A percentile compares a stretch with the other conserved stretches of the same genome.
Conservation (phyloP, 2,329 filamentous ascomycete species). For the Davidsoniella virescens region DNA sequence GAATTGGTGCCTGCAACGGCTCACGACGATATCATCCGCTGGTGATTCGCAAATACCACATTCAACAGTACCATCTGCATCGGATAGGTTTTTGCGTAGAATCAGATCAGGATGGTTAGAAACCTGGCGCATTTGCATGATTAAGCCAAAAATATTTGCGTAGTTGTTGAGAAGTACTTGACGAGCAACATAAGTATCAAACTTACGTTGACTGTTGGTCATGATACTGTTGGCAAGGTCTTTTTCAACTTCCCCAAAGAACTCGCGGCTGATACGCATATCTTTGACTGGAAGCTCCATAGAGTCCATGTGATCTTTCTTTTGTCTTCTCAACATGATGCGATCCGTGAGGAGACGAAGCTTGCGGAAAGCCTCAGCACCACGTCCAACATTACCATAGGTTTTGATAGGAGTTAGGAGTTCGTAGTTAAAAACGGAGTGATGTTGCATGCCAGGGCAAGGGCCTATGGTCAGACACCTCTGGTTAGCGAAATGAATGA, state of each 20-base stretch:
- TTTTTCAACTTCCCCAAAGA: constrained; percentile 90
- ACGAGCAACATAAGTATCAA: constrained; percentile 88
- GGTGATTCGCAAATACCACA: constrained; percentile 95
- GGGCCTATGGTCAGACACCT: constrained; percentile 8
- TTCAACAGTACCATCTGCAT: constrained; percentile 76
- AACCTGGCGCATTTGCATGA: constrained; percentile 98
- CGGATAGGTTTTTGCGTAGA: constrained; percentile 57
- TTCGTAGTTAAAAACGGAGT: constrained; percentile 75
- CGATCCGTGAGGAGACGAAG: constrained; percentile 76
- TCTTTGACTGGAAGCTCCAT: constrained; percentile 97
- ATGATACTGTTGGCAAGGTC: constrained; percentile 95
- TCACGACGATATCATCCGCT: constrained; percentile 85
- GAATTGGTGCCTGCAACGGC: constrained; percentile 74
- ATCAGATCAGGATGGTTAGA: constrained; percentile 93
- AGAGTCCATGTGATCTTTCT: constrained; percentile 79
- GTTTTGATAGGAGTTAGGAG: constrained; percentile 68
- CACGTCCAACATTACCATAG: constrained; percentile 43
- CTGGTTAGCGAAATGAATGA: background rate
- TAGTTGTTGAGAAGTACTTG: constrained; percentile 95
- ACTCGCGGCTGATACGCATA: constrained; percentile 80
- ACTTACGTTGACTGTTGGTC: constrained; percentile 73
- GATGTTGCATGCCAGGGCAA: constrained; percentile 27
- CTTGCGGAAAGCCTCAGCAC: constrained; percentile 59
- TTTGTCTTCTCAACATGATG: constrained; percentile 91
- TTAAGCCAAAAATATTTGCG: constrained; percentile 95